Evolutionary conservation across 768 basidiomycete species (phyloP).

Genomic region (Suillus tomentosus): DNA sequence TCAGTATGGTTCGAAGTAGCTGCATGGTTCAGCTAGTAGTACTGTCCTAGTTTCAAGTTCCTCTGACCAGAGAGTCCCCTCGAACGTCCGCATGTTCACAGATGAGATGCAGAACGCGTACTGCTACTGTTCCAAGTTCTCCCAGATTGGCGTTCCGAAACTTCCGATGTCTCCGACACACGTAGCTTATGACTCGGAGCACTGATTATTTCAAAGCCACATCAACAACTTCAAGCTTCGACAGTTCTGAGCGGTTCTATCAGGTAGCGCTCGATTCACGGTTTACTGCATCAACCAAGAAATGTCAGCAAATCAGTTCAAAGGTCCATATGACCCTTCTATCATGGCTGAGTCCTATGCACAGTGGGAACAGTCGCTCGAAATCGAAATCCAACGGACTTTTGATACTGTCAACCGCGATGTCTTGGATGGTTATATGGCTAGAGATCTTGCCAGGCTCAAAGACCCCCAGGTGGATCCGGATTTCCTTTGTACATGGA

Average conservation of each 20-base stretch:
- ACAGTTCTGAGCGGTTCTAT: not conserved
- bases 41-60: not conserved
- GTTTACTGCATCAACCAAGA: conserved; percentile 19
- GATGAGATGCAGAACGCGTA: not conserved
- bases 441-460: conserved; percentile 8
- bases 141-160: not conserved
- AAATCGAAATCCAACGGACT: conserved; percentile 7
- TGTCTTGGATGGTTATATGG: not conserved
- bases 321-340: conserved; percentile 2
- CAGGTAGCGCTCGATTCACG: conserved; percentile 19
- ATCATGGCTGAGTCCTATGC: conserved; percentile 8
- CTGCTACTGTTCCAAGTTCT: not conserved
- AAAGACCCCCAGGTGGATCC: conserved; percentile 4
- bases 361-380: conserved; percentile 7
- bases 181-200: not conserved
- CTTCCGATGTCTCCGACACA: not conserved
- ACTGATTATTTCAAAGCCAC: conserved; percentile 1
- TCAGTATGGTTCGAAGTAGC: not conserved
- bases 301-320: conserved; percentile 2
- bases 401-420: conserved; percentile 1
- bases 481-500: conserved; percentile 8
- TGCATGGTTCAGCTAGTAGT: not conserved
- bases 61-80: not conserved
- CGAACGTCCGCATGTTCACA: not conserved
- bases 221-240: not conserved